Evolutionary conservation across 495 filamentous ascomycete species (phyloP), one percentile per base, ranked within the genome.

Genomic region (Trichoderma asperelloides): DNA sequence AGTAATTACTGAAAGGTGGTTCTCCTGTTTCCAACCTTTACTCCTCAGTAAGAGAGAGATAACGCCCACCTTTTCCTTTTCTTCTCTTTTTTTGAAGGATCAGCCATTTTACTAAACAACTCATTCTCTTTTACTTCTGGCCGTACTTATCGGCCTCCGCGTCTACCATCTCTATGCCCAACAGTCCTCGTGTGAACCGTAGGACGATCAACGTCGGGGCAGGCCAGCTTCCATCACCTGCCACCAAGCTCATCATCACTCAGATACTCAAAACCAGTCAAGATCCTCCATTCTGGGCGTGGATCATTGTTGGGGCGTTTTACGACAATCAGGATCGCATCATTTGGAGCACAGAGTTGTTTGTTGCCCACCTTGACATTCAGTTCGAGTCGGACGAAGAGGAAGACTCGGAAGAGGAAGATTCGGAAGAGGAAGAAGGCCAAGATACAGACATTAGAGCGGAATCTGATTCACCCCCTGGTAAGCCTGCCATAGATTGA

Each of bases 281-380:
- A 12, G 39, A 41, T 2, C 65, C 25, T 5, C 65, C 41, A 1
- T 66, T 71, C 30, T 77, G 73, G 74, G 75, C 73, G 51, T 73
- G 72, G 64, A 51, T 78, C 16, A 67, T 73, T 23, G 63, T 76
- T 27, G 76, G 71, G 0, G 73, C 71, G 18, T 78, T 74, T 47
- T 75, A 73, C 67, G 72, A 78, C 69, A 51, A 40, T 1, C 33
- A 68, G 4, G 66, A 68, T 41, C 51, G 63, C 25, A 71, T 74
- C 27, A 62, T 78, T 15, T 75, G 71, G 71, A 72, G 70, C 23
- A 70, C 69, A 5, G 67, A 76, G 63, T 15, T 74, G 21, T 67
- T 76, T 37, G 33, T 72, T 28, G 62, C 28, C 39, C 30, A 62
- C 18, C 41, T 65, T 27, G 64, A 30, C n/a, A 30, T 65, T 7